These are phyloP conservation scores for Aspergillus vadensis DNA, from an alignment of 2,329 filamentous ascomycete genomes.

Conservation along the genomic window DNA sequence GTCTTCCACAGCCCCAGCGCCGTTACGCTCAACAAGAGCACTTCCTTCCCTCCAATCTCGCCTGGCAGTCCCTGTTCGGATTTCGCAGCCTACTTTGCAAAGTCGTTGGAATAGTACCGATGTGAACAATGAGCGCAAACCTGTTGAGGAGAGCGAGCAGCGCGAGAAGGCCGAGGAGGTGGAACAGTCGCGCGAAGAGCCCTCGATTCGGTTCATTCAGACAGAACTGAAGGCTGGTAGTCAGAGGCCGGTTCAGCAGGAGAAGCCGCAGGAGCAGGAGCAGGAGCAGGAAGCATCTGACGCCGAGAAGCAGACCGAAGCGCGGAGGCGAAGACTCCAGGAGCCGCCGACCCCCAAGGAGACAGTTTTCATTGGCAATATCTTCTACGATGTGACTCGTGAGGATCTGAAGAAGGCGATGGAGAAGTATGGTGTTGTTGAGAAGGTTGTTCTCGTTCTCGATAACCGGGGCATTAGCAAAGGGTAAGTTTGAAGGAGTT, in stretches of 20 bases:
- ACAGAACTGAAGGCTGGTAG: neutral
- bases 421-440: slow-evolving; percentile 58
- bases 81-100: slow-evolving; percentile 45
- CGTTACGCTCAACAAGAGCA: slow-evolving; percentile 47
- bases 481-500: slow-evolving; percentile 54
- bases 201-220: neutral
- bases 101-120: slow-evolving; percentile 31
- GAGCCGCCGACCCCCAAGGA: slow-evolving; percentile 37
- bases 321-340: neutral
- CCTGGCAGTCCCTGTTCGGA: slow-evolving; percentile 42
- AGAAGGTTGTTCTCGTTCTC: slow-evolving; percentile 57
- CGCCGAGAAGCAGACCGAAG: too few species aligned
- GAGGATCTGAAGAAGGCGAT: slow-evolving; percentile 63
- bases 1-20: slow-evolving; percentile 47
- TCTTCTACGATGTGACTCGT: slow-evolving; percentile 68
- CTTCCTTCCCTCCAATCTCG: slow-evolving; percentile 36
- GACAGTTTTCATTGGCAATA: slow-evolving; percentile 67
- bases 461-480: slow-evolving; percentile 67
- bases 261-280: too few species aligned
- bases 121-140: neutral
- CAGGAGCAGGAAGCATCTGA: too few species aligned
- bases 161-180: neutral
- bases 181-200: neutral
- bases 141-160: neutral
- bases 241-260: too few species aligned